phyloP scores from a whole-genome alignment of 192 early-diverging fungal species.

The Ambispora gerdemannii region DNA sequence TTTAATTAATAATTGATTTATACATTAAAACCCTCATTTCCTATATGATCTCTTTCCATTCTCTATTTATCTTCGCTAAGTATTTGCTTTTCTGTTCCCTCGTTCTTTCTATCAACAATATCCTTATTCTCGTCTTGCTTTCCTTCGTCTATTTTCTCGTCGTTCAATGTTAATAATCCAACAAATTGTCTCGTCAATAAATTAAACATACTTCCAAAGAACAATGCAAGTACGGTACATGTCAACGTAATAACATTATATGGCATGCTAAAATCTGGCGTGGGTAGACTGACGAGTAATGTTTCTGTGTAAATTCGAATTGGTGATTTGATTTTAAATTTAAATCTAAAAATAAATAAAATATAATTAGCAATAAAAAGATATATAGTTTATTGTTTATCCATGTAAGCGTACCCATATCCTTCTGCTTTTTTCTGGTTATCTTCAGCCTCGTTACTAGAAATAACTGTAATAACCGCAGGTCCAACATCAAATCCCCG shows the following conservation, averaged over 20 bases:
- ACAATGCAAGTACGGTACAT: slow-evolving; percentile 90
- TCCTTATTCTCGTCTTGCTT: slow-evolving; percentile 18
- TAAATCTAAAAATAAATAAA: no score
- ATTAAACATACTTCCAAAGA: slow-evolving; percentile 95
- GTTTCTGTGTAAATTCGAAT: slow-evolving; percentile 78
- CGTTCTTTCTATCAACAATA: neutral
- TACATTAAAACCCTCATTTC: no score
- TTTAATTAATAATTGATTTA: no score
- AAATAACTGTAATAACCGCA: slow-evolving; percentile 54
- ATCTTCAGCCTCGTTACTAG: slow-evolving; percentile 11
- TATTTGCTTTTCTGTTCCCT: neutral
- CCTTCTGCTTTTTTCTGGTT: no score
- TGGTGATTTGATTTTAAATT: no score
- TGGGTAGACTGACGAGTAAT: slow-evolving; percentile 85
- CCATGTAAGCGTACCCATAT: no score
- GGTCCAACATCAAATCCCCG: slow-evolving; percentile 90
- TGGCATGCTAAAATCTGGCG: slow-evolving; percentile 98
- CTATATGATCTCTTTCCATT: no score
- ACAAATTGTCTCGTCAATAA: slow-evolving; percentile 66
- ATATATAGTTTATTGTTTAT: no score
- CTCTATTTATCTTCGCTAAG: neutral
- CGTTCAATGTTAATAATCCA: slow-evolving; percentile 34
- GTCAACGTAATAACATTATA: slow-evolving; percentile 99
- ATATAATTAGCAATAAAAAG: no score
- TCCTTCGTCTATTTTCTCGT: slow-evolving; percentile 18